phyloP scores from a whole-genome alignment of 352 stramenopile genomes.

The Globisporangium paroecandrum region DNA sequence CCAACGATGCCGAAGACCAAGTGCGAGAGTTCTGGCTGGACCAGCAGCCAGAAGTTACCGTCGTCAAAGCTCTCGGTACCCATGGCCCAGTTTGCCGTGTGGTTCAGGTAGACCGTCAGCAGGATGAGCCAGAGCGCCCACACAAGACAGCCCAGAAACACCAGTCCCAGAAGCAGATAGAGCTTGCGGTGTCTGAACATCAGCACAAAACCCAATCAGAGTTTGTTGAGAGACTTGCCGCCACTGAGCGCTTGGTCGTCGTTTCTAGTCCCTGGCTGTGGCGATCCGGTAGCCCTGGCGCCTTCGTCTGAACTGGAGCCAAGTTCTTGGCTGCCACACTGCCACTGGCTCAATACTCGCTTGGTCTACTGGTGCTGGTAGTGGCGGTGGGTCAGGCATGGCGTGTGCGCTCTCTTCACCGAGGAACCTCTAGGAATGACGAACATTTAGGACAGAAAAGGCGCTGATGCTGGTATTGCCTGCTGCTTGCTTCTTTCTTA shows the following conservation, averaged over 20 bases:
- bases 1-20: constrained; percentile 19
- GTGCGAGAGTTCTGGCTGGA: constrained; percentile 21
- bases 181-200: background rate
- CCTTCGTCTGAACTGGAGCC: background rate
- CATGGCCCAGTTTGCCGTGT: constrained; percentile 35
- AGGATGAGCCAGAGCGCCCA: constrained; percentile 37
- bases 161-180: background rate
- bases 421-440: background rate
- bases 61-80: constrained; percentile 28
- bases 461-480: background rate
- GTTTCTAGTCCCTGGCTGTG: background rate
- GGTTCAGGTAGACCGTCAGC: constrained; percentile 26
- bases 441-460: background rate
- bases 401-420: background rate
- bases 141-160: background rate
- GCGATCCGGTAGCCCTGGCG: background rate
- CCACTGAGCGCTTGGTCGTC: background rate
- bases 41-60: constrained; percentile 39
- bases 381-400: background rate
- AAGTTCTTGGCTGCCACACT: background rate
- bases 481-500: background rate
- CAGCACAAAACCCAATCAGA: background rate
- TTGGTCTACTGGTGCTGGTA: background rate
- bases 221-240: background rate
- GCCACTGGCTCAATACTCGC: background rate